Conservation (phyloP, 2,329 filamentous ascomycete species). For the Claviceps humidiphila region DNA sequence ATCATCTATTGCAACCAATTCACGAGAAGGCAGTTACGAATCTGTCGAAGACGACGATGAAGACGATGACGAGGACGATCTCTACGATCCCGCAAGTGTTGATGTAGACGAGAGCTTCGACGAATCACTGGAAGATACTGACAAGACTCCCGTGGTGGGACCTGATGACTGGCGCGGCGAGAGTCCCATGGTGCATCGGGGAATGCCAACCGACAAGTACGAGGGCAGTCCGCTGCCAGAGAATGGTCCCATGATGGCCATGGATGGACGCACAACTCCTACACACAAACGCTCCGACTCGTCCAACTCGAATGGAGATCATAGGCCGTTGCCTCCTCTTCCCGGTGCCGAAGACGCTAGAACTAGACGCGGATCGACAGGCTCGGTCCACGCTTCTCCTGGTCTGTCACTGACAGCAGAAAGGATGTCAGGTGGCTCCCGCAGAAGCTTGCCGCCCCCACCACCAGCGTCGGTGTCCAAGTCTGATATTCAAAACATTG, state of each 20-base stretch:
- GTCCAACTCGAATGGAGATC: conserved; percentile 63
- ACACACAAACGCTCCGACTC: conserved; percentile 56
- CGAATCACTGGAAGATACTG: conserved; percentile 84
- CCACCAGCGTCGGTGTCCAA: conserved; percentile 57
- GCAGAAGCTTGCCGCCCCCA: conserved; percentile 59
- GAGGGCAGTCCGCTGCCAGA: conserved; percentile 58
- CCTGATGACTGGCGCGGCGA: conserved; percentile 90
- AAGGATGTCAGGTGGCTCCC: conserved; percentile 50
- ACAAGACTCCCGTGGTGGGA: conserved; percentile 95
- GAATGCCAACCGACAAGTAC: conserved; percentile 29
- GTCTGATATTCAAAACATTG: conserved; percentile 64
- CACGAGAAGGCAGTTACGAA: conserved; percentile 86
- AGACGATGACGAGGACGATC: conserved; percentile 51
- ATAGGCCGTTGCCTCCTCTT: conserved; percentile 75
- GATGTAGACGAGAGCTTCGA: conserved; percentile 77
- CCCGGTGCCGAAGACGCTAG: conserved; percentile 43
- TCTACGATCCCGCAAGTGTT: conserved; percentile 39
- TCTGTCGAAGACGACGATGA: conserved; percentile 60
- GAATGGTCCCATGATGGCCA: conserved; percentile 24
- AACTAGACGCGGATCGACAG: conserved; percentile 26
- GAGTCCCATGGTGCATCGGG: conserved; percentile 29
- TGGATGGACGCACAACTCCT: conserved; percentile 29
- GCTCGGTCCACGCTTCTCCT: conserved; percentile 42
- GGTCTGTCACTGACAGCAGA: conserved; percentile 62
- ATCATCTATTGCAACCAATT: conserved; percentile 82